Base-by-base conservation (phyloP, 2,329 filamentous ascomycete genomes). In the Xylariaceae sp. region DNA sequence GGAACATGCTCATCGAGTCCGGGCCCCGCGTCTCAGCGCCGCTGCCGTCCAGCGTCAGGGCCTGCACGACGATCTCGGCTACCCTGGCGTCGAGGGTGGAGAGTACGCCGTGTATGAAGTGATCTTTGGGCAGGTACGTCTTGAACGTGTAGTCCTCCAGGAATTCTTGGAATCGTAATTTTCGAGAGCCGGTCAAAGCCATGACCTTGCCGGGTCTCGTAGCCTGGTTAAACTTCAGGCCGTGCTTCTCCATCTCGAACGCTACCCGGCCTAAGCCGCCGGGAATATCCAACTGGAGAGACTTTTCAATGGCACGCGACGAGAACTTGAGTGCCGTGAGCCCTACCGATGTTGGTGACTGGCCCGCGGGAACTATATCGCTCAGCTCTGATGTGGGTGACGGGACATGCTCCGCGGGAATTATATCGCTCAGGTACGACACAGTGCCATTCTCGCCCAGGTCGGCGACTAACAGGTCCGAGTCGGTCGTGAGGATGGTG, bases 381-480 rank as follows among this genome's bases (percentile, higher is more conserved):
- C 73, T 69, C 19, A 94, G 73, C 40, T 90, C 81, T 0, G 80
- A 67, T n/a, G n/a, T n/a, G n/a, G 44, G 21, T 58, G 42, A 17
- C 56, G 23, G 17, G n/a, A n/a, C n/a, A n/a, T n/a, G n/a, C n/a
- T n/a, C n/a, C n/a, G n/a, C n/a, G n/a, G n/a, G n/a, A n/a, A n/a
- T 69, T 1, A 90, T 59, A 33, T 87, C 82, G 40, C 73, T 69
- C 19, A 94, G 73, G 40, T 90, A 81, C 0, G 80, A 67, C 0
- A 94, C 78, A 1, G 70, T 67, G 0, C 83, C 83, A 1, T 70
- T 47, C 0, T 56, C 34, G 0, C 81, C 82, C 7, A 90, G 69
- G 41, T 87, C 73, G 56, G 89, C 81, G 0, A 90, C 71, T 1
- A 94, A 66, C 7, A 96, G 70, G 55, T 97, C 90, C 0, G 88